phyloP scores from a whole-genome alignment of 768 basidiomycete genomes.

The Podaxis carcinomalis region DNA sequence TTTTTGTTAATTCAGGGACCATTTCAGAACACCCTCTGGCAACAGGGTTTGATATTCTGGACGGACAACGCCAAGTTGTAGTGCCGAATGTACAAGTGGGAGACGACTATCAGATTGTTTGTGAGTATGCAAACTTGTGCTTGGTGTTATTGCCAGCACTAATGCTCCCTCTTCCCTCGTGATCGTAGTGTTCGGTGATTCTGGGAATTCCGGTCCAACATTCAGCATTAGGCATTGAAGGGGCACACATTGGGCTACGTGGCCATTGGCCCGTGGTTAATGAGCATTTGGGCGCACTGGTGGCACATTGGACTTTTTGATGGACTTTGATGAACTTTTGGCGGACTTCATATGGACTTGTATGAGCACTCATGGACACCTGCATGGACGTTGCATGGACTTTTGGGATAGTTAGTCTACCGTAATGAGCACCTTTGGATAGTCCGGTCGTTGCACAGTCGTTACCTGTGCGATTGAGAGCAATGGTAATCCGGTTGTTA shows the following conservation, averaged over 20 bases:
- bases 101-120: slow-evolving; percentile 26
- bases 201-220: slow-evolving; percentile 29
- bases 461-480: too few relatives aligned
- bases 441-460: too few relatives aligned
- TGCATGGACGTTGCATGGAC: background rate
- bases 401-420: too few relatives aligned
- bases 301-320: background rate
- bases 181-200: slow-evolving; percentile 32
- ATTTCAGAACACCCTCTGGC: slow-evolving; percentile 17
- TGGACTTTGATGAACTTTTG: background rate
- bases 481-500: too few relatives aligned
- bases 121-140: slow-evolving; percentile 16
- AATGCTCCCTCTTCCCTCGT: background rate
- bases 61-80: slow-evolving; percentile 19
- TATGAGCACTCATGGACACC: too few relatives aligned
- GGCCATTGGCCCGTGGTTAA: background rate
- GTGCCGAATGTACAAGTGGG: slow-evolving; percentile 26
- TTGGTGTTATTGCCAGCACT: background rate
- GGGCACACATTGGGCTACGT: background rate
- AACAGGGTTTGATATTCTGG: slow-evolving; percentile 22
- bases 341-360: background rate
- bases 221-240: slow-evolving; percentile 17
- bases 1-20: background rate
- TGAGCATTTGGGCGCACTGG: background rate
- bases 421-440: background rate